A percentile compares a stretch with the other conserved stretches of the same genome.
Conservation (phyloP, 164 flowering plant genomes). For the Cinnamomum chago region DNA sequence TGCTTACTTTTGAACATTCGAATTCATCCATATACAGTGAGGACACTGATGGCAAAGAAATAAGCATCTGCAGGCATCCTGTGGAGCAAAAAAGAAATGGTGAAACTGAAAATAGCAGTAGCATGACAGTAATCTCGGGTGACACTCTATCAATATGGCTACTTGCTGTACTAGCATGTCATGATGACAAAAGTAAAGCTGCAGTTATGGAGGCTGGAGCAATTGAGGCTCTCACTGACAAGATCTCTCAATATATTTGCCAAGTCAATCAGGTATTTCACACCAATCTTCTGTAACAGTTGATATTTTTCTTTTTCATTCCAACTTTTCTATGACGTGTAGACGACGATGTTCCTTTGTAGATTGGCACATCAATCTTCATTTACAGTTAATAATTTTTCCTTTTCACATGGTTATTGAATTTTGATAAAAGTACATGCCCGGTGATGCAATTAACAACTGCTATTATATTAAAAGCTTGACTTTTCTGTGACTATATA, state of each 20-base stretch:
- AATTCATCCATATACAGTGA: constrained; percentile 22
- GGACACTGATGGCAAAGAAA: constrained; percentile 26
- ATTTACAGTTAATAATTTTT: not conserved
- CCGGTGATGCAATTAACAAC: not conserved
- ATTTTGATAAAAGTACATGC: not conserved
- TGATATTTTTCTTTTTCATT: no score
- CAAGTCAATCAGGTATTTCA: constrained; percentile 59
- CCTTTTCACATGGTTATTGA: not conserved
- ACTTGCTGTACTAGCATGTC: constrained; percentile 74
- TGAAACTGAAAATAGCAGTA: constrained; percentile 33
- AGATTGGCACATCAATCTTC: not conserved
- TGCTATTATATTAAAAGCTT: constrained; percentile 1
- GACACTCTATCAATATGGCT: constrained; percentile 68
- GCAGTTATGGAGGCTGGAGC: constrained; percentile 91
- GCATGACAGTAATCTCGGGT: constrained; percentile 55
- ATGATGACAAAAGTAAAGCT: constrained; percentile 60
- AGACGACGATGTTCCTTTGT: not conserved
- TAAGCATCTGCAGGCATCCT: constrained; percentile 55
- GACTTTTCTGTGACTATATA: not conserved
- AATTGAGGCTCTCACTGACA: constrained; percentile 81
- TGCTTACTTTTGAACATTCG: constrained; percentile 38
- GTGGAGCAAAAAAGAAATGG: constrained; percentile 34
- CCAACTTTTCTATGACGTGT: no score
- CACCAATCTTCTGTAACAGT: no score
- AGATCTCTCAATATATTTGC: constrained; percentile 46